Evolutionary conservation across 148 eudicot genomes (phyloP).

Genomic region (Spergularia marina): DNA sequence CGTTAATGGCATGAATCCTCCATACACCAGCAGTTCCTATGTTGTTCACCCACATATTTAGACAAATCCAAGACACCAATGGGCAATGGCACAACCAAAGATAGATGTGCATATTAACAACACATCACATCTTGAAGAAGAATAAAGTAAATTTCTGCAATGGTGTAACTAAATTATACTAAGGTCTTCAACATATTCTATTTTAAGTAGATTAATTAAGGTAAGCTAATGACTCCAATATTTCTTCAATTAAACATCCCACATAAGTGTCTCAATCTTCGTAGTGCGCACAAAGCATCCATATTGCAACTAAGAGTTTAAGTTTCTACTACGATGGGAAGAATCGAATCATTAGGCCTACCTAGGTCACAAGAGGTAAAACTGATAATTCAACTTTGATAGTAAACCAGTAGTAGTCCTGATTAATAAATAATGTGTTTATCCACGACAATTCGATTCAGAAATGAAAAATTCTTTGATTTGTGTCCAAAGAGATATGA

Average conservation of each 20-base stretch:
- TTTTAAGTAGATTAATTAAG: no score
- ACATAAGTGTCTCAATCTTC: no score
- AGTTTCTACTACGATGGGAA: no score
- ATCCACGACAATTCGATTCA: not conserved
- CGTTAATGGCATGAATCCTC: slow-evolving; percentile 90
- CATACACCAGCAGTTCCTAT: slow-evolving; percentile 95
- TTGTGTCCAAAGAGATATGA: not conserved
- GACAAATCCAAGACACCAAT: no score
- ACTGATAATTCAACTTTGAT: not conserved
- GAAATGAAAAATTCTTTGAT: not conserved
- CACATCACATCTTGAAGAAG: not conserved
- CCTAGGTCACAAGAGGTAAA: not conserved
- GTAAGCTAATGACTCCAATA: no score
- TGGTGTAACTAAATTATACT: no score
- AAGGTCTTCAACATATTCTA: no score
- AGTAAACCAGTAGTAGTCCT: not conserved
- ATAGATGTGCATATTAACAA: not conserved
- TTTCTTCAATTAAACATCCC: no score
- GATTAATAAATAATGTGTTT: no score
- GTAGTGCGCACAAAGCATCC: no score
- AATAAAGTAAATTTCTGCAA: not conserved
- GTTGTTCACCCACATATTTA: not conserved
- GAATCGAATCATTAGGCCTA: no score
- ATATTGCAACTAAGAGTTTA: no score
- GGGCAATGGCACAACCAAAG: not conserved